Evolutionary conservation across 176 grass and related monocot genomes (phyloP), one percentile per base, ranked within the genome.

Genomic region (Dendrocalamus sinicus): DNA sequence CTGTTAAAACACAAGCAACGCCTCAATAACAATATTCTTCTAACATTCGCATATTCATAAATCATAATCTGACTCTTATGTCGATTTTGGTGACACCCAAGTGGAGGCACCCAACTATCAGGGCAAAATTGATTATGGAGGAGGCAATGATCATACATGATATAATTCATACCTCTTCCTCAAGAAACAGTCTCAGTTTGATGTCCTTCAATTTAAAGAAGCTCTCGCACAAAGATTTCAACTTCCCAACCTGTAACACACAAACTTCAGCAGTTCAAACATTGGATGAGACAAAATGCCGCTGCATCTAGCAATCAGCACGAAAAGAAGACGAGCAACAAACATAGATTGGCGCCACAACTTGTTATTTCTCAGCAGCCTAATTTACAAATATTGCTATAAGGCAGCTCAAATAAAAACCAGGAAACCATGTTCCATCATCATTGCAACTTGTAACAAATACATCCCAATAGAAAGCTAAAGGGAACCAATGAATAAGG

Each of bases 151-250:
- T 23, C 9, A 35, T 69, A 32, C 11, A n/a, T 2, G 17, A 74
- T 16, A 28, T 20, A 66, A 8, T 28, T 0, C 23, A 62, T 92
- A 96, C 96, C 96, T 96, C 92, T 87, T 99, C 93, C 75, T 92
- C 90, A 2, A 99, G 75, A 92, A 89, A 96, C 32, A 96, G 58
- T 84, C 82, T 94, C 63, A 96, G 72, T 80, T 84, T 92, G 62
- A 96, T 85, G 62, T 91, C 86, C 84, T 92, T 96, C 65, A 99
- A 87, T 75, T 99, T 99, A 75, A 99, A 96, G 84, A 99, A 99
- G 24, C 86, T 92, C 69, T 99, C 90, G 35, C 96, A 94, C 19
- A 99, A 72, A 55, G 86, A 87, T 84, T 96, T 99, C 19, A 96
- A 85, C 84, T 91, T 99, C 11, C 93, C 93, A 12, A 99, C 67